Percentiles rank a stretch among this genome's conserved stretches.
Evolutionary conservation across 176 grass and related monocot species (phyloP).

Genomic region (Oryza longistaminata): DNA sequence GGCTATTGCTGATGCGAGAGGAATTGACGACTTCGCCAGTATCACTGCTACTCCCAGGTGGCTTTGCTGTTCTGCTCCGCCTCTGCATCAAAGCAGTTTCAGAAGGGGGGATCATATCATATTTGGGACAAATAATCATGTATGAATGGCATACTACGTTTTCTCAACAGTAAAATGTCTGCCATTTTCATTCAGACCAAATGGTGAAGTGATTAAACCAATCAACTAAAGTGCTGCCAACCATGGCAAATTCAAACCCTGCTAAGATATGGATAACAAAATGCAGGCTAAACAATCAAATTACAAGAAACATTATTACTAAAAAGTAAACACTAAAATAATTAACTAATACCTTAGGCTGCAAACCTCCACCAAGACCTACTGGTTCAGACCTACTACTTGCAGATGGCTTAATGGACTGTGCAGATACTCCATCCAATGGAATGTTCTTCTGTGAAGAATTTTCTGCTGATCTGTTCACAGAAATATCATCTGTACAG

Average conservation of each 20-base stretch:
- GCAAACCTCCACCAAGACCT: slow-evolving; percentile 85
- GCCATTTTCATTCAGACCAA: not conserved
- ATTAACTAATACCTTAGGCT: slow-evolving; percentile 63
- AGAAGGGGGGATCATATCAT: not conserved
- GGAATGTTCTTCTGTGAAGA: slow-evolving; percentile 23
- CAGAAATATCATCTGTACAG: slow-evolving; percentile 23
- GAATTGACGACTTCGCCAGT: slow-evolving; percentile 36
- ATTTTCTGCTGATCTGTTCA: slow-evolving; percentile 44
- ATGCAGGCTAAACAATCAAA: not conserved
- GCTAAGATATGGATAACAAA: slow-evolving; percentile 14
- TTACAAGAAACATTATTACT: not conserved
- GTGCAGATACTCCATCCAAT: slow-evolving; percentile 37
- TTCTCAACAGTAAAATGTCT: not conserved
- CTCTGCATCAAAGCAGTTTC: slow-evolving; percentile 44
- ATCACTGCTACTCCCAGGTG: slow-evolving; percentile 24
- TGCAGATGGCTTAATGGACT: slow-evolving; percentile 40
- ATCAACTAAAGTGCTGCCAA: slow-evolving; percentile 1
- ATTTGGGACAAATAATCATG: not conserved
- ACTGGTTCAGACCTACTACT: slow-evolving; percentile 55
- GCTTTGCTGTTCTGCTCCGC: slow-evolving; percentile 39
- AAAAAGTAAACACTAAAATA: not conserved
- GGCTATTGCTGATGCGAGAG: slow-evolving; percentile 35
- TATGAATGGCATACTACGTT: not conserved
- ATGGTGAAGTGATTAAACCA: slow-evolving; percentile 6
- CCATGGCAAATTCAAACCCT: not conserved